These are phyloP conservation scores for Prunus salicina DNA, from an alignment of 306 rosid genomes.

Conservation along the genomic window DNA sequence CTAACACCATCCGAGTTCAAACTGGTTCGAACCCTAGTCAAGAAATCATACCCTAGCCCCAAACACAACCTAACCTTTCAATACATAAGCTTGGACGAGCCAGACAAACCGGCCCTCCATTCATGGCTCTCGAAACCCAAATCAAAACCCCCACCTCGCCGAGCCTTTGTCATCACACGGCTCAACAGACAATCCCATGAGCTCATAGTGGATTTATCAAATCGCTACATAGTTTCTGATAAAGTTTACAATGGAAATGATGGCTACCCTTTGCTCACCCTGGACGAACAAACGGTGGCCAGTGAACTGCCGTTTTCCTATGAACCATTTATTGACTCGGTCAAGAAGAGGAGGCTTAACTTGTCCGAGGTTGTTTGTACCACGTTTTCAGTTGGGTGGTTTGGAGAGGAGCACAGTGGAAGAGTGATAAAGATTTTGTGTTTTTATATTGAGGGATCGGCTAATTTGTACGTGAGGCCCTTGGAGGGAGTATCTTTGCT, in stretches of 20 bases:
- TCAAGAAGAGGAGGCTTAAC: conserved; percentile 28
- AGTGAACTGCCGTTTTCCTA: conserved; percentile 15
- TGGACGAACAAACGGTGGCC: conserved; percentile 12
- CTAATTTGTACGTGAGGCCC: conserved; percentile 22
- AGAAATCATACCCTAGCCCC: conserved; percentile 13
- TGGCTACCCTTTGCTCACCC: conserved; percentile 12
- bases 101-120: conserved; percentile 38
- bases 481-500: conserved; percentile 32
- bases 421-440: conserved; percentile 24
- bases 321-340: conserved; percentile 23
- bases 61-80: conserved; percentile 38
- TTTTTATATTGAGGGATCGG: conserved; percentile 19
- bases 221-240: conserved; percentile 2
- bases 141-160: conserved; percentile 32
- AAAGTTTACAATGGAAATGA: conserved; percentile 6
- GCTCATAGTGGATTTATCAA: conserved; percentile 20
- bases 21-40: conserved; percentile 28
- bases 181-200: conserved; percentile 31
- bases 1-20: conserved; percentile 33
- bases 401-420: conserved; percentile 16
- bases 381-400: conserved; percentile 31
- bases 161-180: conserved; percentile 42
- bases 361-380: conserved; percentile 24
- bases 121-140: conserved; percentile 36
- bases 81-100: conserved; percentile 55